phyloP scores from a whole-genome alignment of 306 rosid genomes.

The Lithocarpus polystachyus region DNA sequence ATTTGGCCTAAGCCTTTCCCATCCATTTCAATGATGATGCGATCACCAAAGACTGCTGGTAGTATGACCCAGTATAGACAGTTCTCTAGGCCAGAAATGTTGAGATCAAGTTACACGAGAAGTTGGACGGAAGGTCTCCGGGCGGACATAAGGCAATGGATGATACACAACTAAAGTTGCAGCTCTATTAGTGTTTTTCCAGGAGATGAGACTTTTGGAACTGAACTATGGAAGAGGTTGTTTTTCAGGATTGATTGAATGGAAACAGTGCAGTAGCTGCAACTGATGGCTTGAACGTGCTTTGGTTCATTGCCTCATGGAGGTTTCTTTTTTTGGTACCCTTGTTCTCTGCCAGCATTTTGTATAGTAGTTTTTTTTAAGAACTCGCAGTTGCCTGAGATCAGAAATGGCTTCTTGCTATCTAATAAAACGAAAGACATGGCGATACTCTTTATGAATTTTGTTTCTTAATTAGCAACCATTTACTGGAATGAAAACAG shows the following conservation, averaged over 20 bases:
- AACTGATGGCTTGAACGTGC: neutral
- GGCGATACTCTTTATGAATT: neutral
- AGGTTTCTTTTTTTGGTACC: neutral
- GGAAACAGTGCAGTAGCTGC: neutral
- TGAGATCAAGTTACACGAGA: constrained; percentile 24
- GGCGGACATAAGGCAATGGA: constrained; percentile 75
- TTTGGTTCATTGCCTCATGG: neutral
- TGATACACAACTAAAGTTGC: constrained; percentile 43
- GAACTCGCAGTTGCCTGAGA: constrained; percentile 1
- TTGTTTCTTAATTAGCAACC: too few relatives aligned
- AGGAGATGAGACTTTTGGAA: neutral
- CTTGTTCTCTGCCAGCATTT: neutral
- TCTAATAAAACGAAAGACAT: constrained; percentile 2
- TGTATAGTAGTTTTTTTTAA: constrained; percentile 25
- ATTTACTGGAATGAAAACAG: too few relatives aligned
- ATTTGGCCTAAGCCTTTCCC: constrained; percentile 46
- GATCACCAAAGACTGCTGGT: constrained; percentile 52
- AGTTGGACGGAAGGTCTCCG: constrained; percentile 55
- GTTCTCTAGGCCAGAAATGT: constrained; percentile 32
- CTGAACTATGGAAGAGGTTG: neutral
- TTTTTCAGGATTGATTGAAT: neutral
- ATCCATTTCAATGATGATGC: constrained; percentile 55
- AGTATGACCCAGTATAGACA: constrained; percentile 53
- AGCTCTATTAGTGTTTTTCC: neutral
- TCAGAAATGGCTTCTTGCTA: neutral